Evolutionary conservation across 2,329 filamentous ascomycete genomes (phyloP).

Genomic region (Sclerotinia minor): DNA sequence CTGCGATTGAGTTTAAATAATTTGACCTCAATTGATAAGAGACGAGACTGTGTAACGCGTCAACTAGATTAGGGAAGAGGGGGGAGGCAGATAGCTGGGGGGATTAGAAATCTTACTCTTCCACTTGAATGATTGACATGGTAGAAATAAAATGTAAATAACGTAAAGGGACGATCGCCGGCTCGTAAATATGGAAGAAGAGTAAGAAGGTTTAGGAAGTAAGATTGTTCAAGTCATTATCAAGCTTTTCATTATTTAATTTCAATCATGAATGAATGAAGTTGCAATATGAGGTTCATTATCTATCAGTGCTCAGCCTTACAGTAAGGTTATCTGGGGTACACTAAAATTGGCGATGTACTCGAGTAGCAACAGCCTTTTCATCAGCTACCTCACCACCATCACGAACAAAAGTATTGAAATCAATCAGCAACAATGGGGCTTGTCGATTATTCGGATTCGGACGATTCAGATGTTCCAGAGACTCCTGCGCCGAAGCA

Average conservation of each 20-base stretch:
- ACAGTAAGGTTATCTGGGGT: slow-evolving; percentile 5
- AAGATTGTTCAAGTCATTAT: slow-evolving; percentile 2
- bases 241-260: not conserved
- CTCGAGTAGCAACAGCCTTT: not conserved
- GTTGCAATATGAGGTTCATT: not conserved
- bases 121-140: slow-evolving; percentile 44
- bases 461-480: slow-evolving; percentile 61
- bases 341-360: slow-evolving; percentile 8
- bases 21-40: slow-evolving; percentile 79
- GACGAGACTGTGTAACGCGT: slow-evolving; percentile 60
- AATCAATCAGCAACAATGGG: slow-evolving; percentile 49
- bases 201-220: not conserved
- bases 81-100: not conserved
- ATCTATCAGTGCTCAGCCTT: slow-evolving; percentile 22
- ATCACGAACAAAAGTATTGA: slow-evolving; percentile 18
- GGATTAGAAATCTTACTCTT: slow-evolving; percentile 40
- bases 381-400: not conserved
- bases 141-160: slow-evolving; percentile 1
- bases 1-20: slow-evolving; percentile 77
- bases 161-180: slow-evolving; percentile 4
- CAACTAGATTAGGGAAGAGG: slow-evolving; percentile 5
- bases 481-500: slow-evolving; percentile 41
- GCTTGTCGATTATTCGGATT: slow-evolving; percentile 71
- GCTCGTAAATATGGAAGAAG: slow-evolving; percentile 12
- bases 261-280: slow-evolving; percentile 6